Evolutionary conservation across 2,329 filamentous ascomycete species (phyloP), one percentile per base, ranked within the genome.

Genomic region (Calonectria ilicicola): DNA sequence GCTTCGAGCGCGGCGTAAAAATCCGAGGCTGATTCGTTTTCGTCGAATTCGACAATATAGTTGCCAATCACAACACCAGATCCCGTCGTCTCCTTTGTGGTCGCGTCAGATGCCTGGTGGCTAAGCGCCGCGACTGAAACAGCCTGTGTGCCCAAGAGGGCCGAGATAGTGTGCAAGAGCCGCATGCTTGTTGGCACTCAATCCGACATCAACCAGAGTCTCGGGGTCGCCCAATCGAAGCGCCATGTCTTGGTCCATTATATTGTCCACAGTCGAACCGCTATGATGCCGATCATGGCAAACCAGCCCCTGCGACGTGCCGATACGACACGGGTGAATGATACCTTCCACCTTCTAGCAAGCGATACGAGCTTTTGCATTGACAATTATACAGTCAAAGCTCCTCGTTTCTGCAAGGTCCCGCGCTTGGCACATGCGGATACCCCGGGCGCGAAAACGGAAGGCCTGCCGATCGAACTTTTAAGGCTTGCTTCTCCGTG

Each of bases 41-140:
- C 46, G 12, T 65, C 63, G 10, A 65, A 35, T 46, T 65, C 63
- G 63, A 65, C 63, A 19, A 65, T 65, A 46, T 65, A 65, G 53
- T 58, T 58, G 32, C 53, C 53, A 58, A 58, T 58, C 53, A 58
- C 53, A 58, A 58, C 53, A 5, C 32, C 53, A 8, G 53, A 58
- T 7, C 53, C 53, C 7, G 29, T 29, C 51, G 51, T 58, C 29
- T 38, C 29, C 29, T n/a, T 32, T n/a, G 51, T 56, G 32, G 27
- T 21, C 19, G 29, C 23, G 29, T 56, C 51, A 1, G 53, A 23
- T 23, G 53, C 53, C 53, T 32, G 53, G 29, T 40, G 53, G 12
- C n/a, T 5, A n/a, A 58, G 53, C 12, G 53, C 53, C 15, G 32
- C 32, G 12, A 32, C n/a, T 2, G 32, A 58, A 40, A 58, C 53